Conservation (phyloP, 352 stramenopile species). For the Pythium sukuiense region DNA sequence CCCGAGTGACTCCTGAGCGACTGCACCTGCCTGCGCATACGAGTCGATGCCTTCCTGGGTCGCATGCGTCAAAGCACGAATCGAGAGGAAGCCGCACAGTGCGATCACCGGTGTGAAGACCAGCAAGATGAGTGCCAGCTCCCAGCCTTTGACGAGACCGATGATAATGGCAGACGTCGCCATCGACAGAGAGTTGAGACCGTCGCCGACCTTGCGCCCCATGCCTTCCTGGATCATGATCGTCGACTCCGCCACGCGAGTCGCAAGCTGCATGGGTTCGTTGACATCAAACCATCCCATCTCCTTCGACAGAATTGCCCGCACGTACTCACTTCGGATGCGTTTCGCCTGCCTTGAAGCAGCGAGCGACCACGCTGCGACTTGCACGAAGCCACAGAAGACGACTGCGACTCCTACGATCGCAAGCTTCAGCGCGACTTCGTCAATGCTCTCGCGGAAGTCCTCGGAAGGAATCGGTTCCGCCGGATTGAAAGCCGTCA, state of each 20-base stretch:
- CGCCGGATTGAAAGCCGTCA: slow-evolving; percentile 71
- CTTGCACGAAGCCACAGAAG: slow-evolving; percentile 49
- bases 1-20: slow-evolving; percentile 40
- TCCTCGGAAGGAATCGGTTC: slow-evolving; percentile 24
- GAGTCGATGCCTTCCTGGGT: slow-evolving; percentile 30
- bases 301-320: slow-evolving; percentile 30
- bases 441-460: slow-evolving; percentile 33
- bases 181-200: slow-evolving; percentile 37
- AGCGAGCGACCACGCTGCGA: slow-evolving; percentile 52
- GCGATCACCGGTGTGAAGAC: slow-evolving; percentile 33
- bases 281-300: slow-evolving; percentile 31
- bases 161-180: slow-evolving; percentile 43
- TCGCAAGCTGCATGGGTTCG: slow-evolving; percentile 33
- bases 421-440: slow-evolving; percentile 57
- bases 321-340: slow-evolving; percentile 33
- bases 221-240: slow-evolving; percentile 41
- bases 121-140: slow-evolving; percentile 48
- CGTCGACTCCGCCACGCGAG: slow-evolving; percentile 33
- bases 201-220: slow-evolving; percentile 39
- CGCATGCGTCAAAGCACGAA: slow-evolving; percentile 17
- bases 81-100: slow-evolving; percentile 22
- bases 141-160: slow-evolving; percentile 42
- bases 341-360: slow-evolving; percentile 36
- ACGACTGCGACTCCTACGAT: slow-evolving; percentile 53
- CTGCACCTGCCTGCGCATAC: slow-evolving; percentile 34